These are phyloP conservation scores for Houttuynia cordata DNA, from an alignment of 164 flowering plant species.

Conservation along the genomic window DNA sequence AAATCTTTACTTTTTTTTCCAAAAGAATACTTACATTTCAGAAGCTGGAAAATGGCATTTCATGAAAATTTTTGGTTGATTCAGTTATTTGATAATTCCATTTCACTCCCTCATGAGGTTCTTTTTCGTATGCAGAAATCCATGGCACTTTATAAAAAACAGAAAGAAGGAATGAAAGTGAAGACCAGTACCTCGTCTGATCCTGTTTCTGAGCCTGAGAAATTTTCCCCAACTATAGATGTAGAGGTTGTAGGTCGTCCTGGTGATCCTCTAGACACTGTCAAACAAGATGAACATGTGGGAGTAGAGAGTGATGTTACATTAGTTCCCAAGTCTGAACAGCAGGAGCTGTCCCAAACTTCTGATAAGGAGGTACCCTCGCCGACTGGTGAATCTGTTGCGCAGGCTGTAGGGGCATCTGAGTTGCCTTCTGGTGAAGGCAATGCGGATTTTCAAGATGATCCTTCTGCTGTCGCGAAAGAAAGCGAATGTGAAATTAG, in stretches of 20 bases:
- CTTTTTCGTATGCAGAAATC: constrained; percentile 45
- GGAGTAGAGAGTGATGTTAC: not conserved
- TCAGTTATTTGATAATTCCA: not conserved
- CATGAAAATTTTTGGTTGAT: not conserved
- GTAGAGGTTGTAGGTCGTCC: not conserved
- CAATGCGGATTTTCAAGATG: constrained; percentile 1
- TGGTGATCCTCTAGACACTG: not conserved
- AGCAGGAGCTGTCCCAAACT: constrained; percentile 1
- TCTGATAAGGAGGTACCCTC: constrained; percentile 1
- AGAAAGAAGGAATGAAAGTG: constrained; percentile 16
- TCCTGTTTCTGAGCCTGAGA: constrained; percentile 5
- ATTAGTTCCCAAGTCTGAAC: constrained; percentile 4
- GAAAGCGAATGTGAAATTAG: constrained; percentile 4
- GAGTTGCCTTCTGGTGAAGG: not conserved
- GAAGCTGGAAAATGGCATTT: not conserved
- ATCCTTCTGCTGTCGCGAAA: constrained; percentile 1
- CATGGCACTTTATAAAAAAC: constrained; percentile 55
- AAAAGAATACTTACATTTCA: not conserved
- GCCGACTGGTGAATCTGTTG: not conserved
- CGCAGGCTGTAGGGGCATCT: not conserved
- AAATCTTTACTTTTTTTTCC: not conserved
- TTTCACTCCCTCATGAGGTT: too few species aligned
- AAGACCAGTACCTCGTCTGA: not conserved
- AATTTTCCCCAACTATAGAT: not conserved
- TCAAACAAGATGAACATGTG: constrained; percentile 6